Conservation (phyloP, 305 asterid genomes). For the Fraxinus velutina region DNA sequence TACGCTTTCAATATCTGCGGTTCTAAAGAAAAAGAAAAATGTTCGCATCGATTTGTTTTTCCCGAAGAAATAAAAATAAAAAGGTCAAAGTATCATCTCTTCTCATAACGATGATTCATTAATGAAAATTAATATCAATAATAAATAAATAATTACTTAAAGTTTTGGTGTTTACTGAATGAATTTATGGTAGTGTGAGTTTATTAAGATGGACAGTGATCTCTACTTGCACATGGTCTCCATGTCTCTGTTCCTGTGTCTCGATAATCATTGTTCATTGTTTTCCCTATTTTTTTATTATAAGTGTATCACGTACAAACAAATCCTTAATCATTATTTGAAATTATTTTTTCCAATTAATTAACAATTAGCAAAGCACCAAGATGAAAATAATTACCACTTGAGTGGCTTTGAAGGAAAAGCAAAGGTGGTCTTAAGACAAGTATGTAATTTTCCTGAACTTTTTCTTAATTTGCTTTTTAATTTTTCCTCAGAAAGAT, state of each 20-base stretch:
- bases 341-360: slow-evolving; percentile 13
- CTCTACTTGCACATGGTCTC: slow-evolving; percentile 72
- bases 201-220: slow-evolving; percentile 60
- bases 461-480: not conserved
- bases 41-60: slow-evolving; percentile 32
- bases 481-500: not conserved
- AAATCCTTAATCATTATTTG: slow-evolving; percentile 25
- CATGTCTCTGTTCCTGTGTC: slow-evolving; percentile 33
- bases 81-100: slow-evolving; percentile 22
- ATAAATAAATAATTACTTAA: slow-evolving; percentile 20
- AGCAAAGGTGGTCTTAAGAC: slow-evolving; percentile 20
- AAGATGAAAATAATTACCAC: slow-evolving; percentile 3
- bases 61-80: not conserved
- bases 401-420: slow-evolving; percentile 21
- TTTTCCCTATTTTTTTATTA: not conserved
- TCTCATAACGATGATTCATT: slow-evolving; percentile 13
- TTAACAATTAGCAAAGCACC: slow-evolving; percentile 13
- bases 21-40: not conserved
- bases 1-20: slow-evolving; percentile 21
- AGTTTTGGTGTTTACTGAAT: slow-evolving; percentile 16
- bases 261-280: slow-evolving; percentile 9
- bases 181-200: slow-evolving; percentile 32
- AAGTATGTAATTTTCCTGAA: slow-evolving; percentile 9
- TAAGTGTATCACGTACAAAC: slow-evolving; percentile 10
- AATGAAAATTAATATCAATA: not conserved